These are phyloP conservation scores for Bonia amplexicaulis DNA, from an alignment of 176 grass and related monocot genomes.

Conservation along the genomic window DNA sequence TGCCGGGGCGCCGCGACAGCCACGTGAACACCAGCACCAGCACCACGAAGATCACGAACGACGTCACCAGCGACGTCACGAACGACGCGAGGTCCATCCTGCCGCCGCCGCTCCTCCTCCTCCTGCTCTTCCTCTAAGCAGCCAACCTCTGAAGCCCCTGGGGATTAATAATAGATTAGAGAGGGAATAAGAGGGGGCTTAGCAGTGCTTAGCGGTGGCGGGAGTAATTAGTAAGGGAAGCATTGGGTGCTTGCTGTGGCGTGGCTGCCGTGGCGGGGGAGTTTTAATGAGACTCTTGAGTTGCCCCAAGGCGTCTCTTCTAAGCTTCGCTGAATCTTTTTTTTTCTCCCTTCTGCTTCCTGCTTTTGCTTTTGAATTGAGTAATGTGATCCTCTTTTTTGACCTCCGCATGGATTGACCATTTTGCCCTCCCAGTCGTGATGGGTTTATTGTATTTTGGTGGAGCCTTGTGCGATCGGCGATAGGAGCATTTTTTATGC, in stretches of 20 bases:
- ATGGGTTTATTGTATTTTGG: neutral
- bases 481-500: too few species aligned
- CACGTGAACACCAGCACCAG: constrained; percentile 68
- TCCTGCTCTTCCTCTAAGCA: neutral
- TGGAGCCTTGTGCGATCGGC: too few species aligned
- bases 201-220: neutral
- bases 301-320: constrained; percentile 7
- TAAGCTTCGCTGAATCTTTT: neutral
- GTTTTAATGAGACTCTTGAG: neutral
- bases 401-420: neutral
- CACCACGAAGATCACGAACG: constrained; percentile 66
- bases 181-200: neutral
- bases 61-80: constrained; percentile 73
- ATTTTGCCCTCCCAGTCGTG: neutral
- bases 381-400: neutral
- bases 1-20: constrained; percentile 68
- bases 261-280: neutral
- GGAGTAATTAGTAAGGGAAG: constrained; percentile 1
- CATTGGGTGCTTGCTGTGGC: constrained; percentile 54
- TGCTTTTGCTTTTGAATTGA: neutral
- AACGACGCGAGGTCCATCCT: constrained; percentile 77
- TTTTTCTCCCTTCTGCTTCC: too few species aligned
- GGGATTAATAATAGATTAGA: neutral
- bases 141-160: too few species aligned
- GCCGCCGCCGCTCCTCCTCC: neutral